Evolutionary conservation across 495 filamentous ascomycete species (phyloP).

Genomic region (Diplogelasinospora grovesii): DNA sequence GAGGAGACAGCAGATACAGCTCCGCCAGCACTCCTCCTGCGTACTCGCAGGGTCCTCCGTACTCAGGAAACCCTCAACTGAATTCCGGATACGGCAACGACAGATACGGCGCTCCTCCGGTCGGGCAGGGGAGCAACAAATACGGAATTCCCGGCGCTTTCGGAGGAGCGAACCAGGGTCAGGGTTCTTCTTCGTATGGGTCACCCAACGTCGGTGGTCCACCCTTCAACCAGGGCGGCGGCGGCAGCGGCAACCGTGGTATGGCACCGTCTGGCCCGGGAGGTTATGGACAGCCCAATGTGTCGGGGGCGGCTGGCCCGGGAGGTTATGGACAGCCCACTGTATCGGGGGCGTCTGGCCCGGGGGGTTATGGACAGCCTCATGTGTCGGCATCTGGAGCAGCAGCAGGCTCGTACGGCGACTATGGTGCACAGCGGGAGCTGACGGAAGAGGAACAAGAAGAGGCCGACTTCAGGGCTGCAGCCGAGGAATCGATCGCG

Average conservation of each 20-base stretch:
- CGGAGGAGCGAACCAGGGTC: too few relatives aligned
- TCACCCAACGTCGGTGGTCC: too few relatives aligned
- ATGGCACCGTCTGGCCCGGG: neutral
- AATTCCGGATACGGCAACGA: too few relatives aligned
- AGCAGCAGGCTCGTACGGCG: constrained; percentile 40
- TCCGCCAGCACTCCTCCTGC: constrained; percentile 16
- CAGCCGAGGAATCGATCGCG: too few relatives aligned
- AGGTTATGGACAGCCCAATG: neutral
- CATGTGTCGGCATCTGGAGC: neutral
- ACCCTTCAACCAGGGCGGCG: too few relatives aligned
- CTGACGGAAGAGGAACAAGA: constrained; percentile 57
- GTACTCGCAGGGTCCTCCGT: constrained; percentile 24
- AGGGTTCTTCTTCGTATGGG: too few relatives aligned
- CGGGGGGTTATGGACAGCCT: neutral
- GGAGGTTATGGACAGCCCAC: neutral
- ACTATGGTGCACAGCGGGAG: constrained; percentile 60
- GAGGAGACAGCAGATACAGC: constrained; percentile 56
- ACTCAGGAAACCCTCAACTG: too few relatives aligned
- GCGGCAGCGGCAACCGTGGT: neutral
- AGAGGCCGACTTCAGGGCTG: constrained; percentile 32
- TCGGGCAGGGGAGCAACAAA: too few relatives aligned
- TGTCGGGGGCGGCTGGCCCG: neutral
- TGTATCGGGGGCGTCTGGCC: neutral
- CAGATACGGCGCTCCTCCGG: neutral
- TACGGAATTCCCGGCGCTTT: too few relatives aligned